Base-by-base conservation (phyloP, 1,284 basidiomycete genomes). In the Naganishia liquefaciens region DNA sequence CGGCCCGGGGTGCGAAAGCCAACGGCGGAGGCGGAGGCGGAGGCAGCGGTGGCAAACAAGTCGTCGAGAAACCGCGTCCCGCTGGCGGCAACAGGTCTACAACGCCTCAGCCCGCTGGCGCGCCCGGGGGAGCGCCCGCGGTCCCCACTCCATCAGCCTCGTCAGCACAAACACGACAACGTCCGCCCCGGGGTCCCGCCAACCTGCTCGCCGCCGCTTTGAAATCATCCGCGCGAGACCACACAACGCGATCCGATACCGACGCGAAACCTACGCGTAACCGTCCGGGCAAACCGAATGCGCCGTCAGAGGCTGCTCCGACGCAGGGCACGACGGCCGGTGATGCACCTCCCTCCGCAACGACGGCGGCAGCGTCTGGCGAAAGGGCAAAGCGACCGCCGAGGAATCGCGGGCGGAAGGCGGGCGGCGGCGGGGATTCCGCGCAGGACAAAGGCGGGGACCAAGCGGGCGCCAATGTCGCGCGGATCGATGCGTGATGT, bases 181-280 rank as follows among this genome's bases (percentile, higher is more conserved):
- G 57, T 19, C 21, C 30, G 5, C 57, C 40, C 6, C 27, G 19
- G 3, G 5, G 21, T 13, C 46, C 46, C 17, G 57, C 33, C 10
- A 60, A 60, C 46, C 33, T 60, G 7, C 28, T 60, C 2, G 33
- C 46, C 9, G 57, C 57, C 1, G 57, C 57, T 6, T 27, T 60
- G 13, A 60, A 60, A 42, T 60, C 57, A 6, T 49, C 57, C 2
- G 50, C 46, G 25, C 46, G 57, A 15, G 57, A 60, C n/a, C n/a
- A 25, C 33, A 7, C 33, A 4, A 11, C 25, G 15, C 40, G 13
- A 13, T 4, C 55, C 6, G 43, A 47, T 19, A 21, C 42, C 46
- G 46, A 37, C 10, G 3, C 33, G 33, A 37, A 37, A 37, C 33
- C 33, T 7, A 13, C 7, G 33, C 21, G n/a, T 2, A 25, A 13